Evolutionary conservation across 2,329 filamentous ascomycete genomes (phyloP), one percentile per base, ranked within the genome.

Genomic region (Aschersonia sp.): DNA sequence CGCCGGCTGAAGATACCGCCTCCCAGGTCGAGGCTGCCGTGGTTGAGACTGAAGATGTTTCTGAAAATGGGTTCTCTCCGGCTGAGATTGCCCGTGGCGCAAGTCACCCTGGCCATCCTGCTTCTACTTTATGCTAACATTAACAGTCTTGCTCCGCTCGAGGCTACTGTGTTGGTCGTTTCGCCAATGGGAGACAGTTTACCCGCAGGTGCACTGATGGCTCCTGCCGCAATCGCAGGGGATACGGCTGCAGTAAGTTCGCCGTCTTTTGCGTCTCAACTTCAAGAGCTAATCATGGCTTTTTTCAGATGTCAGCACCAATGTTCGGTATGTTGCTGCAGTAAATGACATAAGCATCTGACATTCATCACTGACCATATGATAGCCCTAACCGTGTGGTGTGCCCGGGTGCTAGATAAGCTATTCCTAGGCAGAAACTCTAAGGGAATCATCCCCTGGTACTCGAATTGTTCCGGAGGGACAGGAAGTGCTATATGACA

Each of bases 381-480:
- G 11, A 44, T 31, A 46, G 45, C 30, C 45, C 45, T 2, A 32
- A 43, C 39, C 45, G 45, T 42, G 45, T 46, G 10, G 45, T 46
- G 5, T 46, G 45, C 45, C 45, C 45, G 12, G 45, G 45, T 31
- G 45, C 45, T 31, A 12, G 30, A 35, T 46, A 43, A 42, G 29
- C 32, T 9, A 22, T 22, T 22, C 35, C 35, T 37, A 8, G 4
- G 2, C 35, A 9, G 12, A 37, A 37, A 37, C 8, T 8, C 35
- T 9, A 37, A 5, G 35, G 35, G 35, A 12, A 37, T 37, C 8
- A 37, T 9, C 4, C 8, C 35, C 8, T 37, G 35, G 8, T 8
- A 8, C 35, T 12, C 8, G 35, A 37, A 37, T 9, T 2, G 8
- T 8, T 3, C 12, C 8, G 35, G 12, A 5, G 35, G 12, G 8